phyloP scores from a whole-genome alignment of 257 asterid genomes.

The Galeopsis tetrahit region DNA sequence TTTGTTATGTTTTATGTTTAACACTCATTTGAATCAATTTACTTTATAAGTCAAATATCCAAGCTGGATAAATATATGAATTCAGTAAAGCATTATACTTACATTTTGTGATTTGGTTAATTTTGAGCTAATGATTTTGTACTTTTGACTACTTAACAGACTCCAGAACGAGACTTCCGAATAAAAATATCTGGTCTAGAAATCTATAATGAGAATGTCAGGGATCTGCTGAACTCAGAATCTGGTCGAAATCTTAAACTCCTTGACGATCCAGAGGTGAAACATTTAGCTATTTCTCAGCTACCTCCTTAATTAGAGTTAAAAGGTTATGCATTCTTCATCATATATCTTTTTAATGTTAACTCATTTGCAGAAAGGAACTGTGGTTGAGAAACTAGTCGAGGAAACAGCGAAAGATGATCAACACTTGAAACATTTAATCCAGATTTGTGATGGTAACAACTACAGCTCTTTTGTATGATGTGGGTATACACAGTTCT shows the following conservation, averaged over 20 bases:
- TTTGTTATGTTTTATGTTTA: not conserved
- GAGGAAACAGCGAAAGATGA: conserved; percentile 84
- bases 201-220: conserved; percentile 89
- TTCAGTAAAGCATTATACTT: conserved; percentile 9
- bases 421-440: conserved; percentile 74
- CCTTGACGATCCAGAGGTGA: conserved; percentile 94
- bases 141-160: conserved; percentile 49
- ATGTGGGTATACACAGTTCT: conserved; percentile 7
- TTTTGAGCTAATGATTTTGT: conserved; percentile 20
- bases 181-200: conserved; percentile 88
- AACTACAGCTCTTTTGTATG: conserved; percentile 25
- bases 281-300: conserved; percentile 23
- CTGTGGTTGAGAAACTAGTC: conserved; percentile 84
- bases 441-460: conserved; percentile 81
- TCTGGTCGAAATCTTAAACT: conserved; percentile 90
- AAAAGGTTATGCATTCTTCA: conserved; percentile 19
- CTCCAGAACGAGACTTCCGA: conserved; percentile 88
- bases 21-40: conserved; percentile 11
- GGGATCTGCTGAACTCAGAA: conserved; percentile 86
- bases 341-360: not conserved
- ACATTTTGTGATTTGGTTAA: not conserved
- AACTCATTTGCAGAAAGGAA: conserved; percentile 77
- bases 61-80: not conserved
- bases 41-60: not conserved
- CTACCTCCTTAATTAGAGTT: conserved; percentile 15